Base-by-base conservation (phyloP, 345 rosid species). In the Populus ilicifolia region DNA sequence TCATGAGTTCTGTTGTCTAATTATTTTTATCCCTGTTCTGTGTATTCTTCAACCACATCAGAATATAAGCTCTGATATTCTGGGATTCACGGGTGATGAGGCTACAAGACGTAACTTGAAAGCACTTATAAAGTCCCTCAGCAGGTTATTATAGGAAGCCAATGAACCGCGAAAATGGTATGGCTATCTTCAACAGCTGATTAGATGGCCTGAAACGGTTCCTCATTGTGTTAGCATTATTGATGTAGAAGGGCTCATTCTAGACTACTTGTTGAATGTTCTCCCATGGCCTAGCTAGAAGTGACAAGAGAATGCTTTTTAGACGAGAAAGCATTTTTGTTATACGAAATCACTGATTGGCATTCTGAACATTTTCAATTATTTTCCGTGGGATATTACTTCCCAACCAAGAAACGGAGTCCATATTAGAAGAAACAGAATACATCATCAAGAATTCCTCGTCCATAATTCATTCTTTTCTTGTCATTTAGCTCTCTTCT, bases 11-110 rank as follows among this genome's bases (percentile, higher is more conserved):
- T 80, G 8, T 25, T 73, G 30, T 20, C 16, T 44, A 39, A 16
- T 50, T 59, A 13, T 6, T 29, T 64, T 27, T 43, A 12, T 21
- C 33, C 8, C 4, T 64, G 44, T 43, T 41, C n/a, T 6, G 21
- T 67, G 70, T 68, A 50, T 68, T 17, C 62, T 66, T 73, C 41
- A 33, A 48, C 30, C 21, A n/a, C 66, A 80, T 84, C 88, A 96
- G 99, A 91, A 84, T 81, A 94, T 96, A 90, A 96, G 95, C 87
- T 92, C 98, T 10, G 99, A 96, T 83, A 82, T 96, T 44, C 83
- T 96, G 83, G 99, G 98, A 73, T 94, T 94, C 90, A 96, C 98
- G n/a, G 98, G 99, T 14, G 98, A 96, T 54, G 98, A 96, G 77
- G 87, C 91, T 69, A 94, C 97, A 6, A 92, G 97, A 81, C 83